Base-by-base conservation (phyloP, 805 yeast genomes). In the Yarrowia sp. region DNA sequence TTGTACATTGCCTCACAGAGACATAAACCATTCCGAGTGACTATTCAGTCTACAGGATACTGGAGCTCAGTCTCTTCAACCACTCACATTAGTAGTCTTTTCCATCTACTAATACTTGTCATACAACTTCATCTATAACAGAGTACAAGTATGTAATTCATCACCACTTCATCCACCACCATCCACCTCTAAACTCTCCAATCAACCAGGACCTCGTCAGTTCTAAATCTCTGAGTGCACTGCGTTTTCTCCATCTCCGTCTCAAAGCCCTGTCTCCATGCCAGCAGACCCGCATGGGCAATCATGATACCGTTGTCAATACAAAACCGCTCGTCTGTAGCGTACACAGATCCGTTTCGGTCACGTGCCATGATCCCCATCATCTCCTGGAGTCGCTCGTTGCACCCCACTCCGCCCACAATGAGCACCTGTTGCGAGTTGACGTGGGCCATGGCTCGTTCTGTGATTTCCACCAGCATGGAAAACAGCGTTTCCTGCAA, bases 361-460 rank as follows among this genome's bases (percentile, higher is more conserved):
- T 93, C 98, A 53, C 83, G 77, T 20, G 94, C 96, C 99, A 95
- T 95, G 55, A 84, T 79, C n/a, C 84, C 90, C 99, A 95, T 95
- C 99, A 95, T 95, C 73, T 91, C 87, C 76, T 95, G 99, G 69
- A 95, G 80, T 70, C 98, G 78, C 71, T 87, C 89, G 75, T 95
- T 95, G 72, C 97, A 92, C 0, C 99, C 99, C n/a, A 95, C 99
- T 30, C 99, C 99, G 13, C 99, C 99, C 2, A 95, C 99, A 63
- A 95, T 91, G 60, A 95, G 81, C 19, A 95, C 99, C 76, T 93
- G 97, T 70, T 85, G 85, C 3, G 96, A 84, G 72, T 88, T 87
- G 3, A 94, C 98, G 75, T 95, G 99, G 0, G 99, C 99, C 96
- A 95, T 90, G 2, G 99, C 99, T 46, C 99, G 82, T 76, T 95